phyloP scores from a whole-genome alignment of 352 stramenopile genomes.

The Pythium folliculosum region DNA sequence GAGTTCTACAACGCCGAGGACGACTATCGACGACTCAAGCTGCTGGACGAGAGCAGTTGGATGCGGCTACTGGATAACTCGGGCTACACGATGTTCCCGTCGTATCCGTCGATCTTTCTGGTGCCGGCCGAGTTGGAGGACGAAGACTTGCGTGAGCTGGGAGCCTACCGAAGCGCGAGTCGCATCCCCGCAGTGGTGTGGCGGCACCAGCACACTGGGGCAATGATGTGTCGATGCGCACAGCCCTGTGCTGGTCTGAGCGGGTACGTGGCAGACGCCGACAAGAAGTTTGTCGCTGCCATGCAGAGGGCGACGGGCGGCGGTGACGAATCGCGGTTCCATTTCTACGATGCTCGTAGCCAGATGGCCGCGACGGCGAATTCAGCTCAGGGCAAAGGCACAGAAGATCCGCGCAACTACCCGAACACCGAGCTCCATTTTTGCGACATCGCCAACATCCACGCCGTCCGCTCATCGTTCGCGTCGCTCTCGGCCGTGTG shows the following conservation, averaged over 20 bases:
- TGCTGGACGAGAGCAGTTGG: constrained; percentile 81
- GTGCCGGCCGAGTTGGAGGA: constrained; percentile 92
- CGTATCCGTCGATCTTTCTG: constrained; percentile 94
- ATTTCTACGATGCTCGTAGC: constrained; percentile 85
- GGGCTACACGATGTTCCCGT: constrained; percentile 89
- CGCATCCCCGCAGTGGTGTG: constrained; percentile 94
- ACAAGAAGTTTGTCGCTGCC: constrained; percentile 78
- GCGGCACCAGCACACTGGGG: constrained; percentile 89
- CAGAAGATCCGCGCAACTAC: constrained; percentile 95
- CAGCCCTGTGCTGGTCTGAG: constrained; percentile 84
- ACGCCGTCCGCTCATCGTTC: constrained; percentile 93
- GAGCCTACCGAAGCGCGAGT: constrained; percentile 93
- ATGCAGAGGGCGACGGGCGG: constrained; percentile 67
- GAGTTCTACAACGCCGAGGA: constrained; percentile 74
- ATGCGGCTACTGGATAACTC: constrained; percentile 88
- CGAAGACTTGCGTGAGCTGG: constrained; percentile 83
- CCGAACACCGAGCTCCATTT: constrained; percentile 95
- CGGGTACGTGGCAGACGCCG: constrained; percentile 75
- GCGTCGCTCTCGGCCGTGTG: constrained; percentile 75
- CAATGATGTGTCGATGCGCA: constrained; percentile 86
- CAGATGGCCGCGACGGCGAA: constrained; percentile 88
- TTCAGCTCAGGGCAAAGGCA: constrained; percentile 86
- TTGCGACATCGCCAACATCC: constrained; percentile 99
- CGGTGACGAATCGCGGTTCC: constrained; percentile 69
- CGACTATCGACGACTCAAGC: constrained; percentile 77